These are phyloP conservation scores for Bruguiera hainesii DNA, from an alignment of 441 rosid genomes.

Conservation along the genomic window DNA sequence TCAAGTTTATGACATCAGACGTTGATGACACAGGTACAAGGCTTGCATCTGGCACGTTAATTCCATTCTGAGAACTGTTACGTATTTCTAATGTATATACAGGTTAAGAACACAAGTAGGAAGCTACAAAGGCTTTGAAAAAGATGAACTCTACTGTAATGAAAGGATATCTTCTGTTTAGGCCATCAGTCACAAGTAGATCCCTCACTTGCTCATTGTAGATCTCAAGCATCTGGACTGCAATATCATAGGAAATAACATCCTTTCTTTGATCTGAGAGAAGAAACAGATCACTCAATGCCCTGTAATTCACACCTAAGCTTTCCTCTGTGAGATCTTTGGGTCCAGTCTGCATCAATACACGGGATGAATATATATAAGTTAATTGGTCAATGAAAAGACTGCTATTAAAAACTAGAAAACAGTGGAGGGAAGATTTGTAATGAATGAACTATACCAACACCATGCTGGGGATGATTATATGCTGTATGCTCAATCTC, in stretches of 20 bases:
- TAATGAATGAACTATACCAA: background rate
- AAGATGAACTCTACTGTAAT: conserved; percentile 1
- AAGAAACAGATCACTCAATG: conserved; percentile 78
- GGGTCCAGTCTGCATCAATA: conserved; percentile 71
- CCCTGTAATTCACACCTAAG: conserved; percentile 92
- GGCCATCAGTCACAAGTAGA: conserved; percentile 72
- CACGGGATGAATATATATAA: conserved; percentile 13
- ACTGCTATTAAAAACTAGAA: background rate
- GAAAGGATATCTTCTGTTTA: conserved; percentile 90
- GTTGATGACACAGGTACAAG: conserved; percentile 75
- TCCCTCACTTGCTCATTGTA: conserved; percentile 97
- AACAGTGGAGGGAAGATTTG: background rate
- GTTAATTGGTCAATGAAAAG: background rate
- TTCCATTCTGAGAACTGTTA: conserved; percentile 75
- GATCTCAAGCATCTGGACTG: conserved; percentile 97
- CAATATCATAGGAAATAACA: conserved; percentile 62
- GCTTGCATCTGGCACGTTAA: conserved; percentile 81
- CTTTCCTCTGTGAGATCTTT: conserved; percentile 66
- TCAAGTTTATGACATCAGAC: conserved; percentile 62
- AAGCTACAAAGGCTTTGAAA: background rate
- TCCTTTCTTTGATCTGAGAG: conserved; percentile 87
- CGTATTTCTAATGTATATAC: conserved; percentile 71
- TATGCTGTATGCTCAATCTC: conserved; percentile 16
- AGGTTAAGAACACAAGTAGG: conserved; percentile 39
- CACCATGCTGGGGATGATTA: background rate